Evolutionary conservation across 371 early-diverging fungal species (phyloP).

Genomic region (Dentiscutata heterogama): DNA sequence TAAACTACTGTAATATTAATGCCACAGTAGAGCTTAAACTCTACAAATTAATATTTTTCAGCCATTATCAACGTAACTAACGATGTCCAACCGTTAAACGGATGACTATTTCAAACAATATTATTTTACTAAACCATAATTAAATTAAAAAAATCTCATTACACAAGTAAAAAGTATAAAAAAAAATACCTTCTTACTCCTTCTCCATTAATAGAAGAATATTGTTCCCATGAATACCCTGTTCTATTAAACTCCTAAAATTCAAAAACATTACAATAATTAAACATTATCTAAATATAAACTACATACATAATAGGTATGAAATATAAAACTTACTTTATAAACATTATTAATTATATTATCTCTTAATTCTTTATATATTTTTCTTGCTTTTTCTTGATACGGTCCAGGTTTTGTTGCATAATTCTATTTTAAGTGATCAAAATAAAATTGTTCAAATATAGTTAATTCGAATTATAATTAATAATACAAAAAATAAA

Average conservation of each 20-base stretch:
- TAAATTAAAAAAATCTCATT: not conserved
- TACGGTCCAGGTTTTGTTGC: slow-evolving; percentile 73
- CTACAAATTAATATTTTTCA: slow-evolving; percentile 45
- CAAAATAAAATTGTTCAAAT: no score
- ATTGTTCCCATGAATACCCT: slow-evolving; percentile 95
- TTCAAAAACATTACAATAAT: not conserved
- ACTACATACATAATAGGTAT: not conserved
- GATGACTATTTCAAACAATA: slow-evolving; percentile 73
- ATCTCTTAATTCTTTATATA: slow-evolving; percentile 79
- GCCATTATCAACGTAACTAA: slow-evolving; percentile 85
- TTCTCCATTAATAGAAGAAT: slow-evolving; percentile 80
- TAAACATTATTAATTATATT: slow-evolving; percentile 84
- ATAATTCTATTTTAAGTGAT: slow-evolving; percentile 67
- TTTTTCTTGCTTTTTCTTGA: slow-evolving; percentile 70
- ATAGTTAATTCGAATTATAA: not conserved
- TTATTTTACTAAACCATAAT: not conserved
- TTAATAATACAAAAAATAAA: slow-evolving; percentile 16
- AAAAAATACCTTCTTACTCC: slow-evolving; percentile 57
- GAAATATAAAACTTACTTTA: slow-evolving; percentile 58
- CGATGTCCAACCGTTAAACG: slow-evolving; percentile 97
- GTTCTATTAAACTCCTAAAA: slow-evolving; percentile 78
- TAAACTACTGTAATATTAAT: no score
- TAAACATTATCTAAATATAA: not conserved
- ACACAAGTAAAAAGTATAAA: not conserved
- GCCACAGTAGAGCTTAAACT: no score